Evolutionary conservation across 2,329 filamentous ascomycete genomes (phyloP).

Genomic region (Botrytis medusae): DNA sequence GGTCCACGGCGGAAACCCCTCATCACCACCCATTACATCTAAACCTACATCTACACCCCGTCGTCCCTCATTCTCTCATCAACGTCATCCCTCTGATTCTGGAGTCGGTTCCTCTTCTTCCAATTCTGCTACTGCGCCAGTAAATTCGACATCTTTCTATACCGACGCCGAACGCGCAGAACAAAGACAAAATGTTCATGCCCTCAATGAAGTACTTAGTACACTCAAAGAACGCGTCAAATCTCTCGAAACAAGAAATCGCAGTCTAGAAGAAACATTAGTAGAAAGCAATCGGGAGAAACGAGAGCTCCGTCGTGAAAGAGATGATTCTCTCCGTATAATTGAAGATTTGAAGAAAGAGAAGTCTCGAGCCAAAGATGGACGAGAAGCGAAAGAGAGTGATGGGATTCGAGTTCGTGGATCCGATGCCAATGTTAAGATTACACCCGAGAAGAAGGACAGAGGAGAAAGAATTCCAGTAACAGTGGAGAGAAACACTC

Average conservation of each 20-base stretch:
- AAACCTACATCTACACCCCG: background rate
- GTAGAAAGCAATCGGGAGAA: slow-evolving; percentile 11
- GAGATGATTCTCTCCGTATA: background rate
- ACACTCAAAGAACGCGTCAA: slow-evolving; percentile 16
- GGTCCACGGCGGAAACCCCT: background rate
- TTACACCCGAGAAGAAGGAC: slow-evolving; percentile 8
- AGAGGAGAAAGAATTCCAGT: background rate
- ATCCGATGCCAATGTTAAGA: background rate
- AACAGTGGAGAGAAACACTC: slow-evolving; percentile 2
- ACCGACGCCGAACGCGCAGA: background rate
- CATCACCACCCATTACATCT: background rate
- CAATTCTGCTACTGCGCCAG: background rate
- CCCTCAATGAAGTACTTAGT: slow-evolving; percentile 8
- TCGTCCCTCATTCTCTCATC: slow-evolving; percentile 4
- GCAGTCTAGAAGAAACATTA: slow-evolving; percentile 21
- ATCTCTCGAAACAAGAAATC: background rate
- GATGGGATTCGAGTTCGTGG: slow-evolving; percentile 12
- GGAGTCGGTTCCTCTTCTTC: slow-evolving; percentile 19
- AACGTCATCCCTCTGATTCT: slow-evolving; percentile 6
- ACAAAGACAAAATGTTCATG: background rate
- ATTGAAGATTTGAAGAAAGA: slow-evolving; percentile 13
- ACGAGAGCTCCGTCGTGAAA: slow-evolving; percentile 16
- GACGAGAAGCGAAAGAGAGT: background rate
- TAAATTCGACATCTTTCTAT: slow-evolving; percentile 5
- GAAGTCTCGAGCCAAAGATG: background rate